Evolutionary conservation across 257 asterid genomes (phyloP), one percentile per base, ranked within the genome.

Genomic region (Ilex asprella): DNA sequence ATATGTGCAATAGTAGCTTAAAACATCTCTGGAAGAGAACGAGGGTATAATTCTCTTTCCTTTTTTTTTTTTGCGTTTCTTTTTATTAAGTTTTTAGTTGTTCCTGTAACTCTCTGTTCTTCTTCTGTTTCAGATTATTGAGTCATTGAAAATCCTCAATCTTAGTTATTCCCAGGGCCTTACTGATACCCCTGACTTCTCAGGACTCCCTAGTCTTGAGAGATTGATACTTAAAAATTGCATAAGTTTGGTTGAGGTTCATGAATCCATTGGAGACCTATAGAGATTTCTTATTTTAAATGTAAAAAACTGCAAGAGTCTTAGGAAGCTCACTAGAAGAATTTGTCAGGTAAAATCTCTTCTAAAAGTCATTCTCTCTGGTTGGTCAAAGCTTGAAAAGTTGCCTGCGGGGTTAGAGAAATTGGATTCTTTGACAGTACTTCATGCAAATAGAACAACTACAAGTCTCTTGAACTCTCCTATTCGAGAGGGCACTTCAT

Each of bases 231-330:
- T 68, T 30, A 68, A 68, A 55, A 51, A 68, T 31, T 68, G 67
- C 49, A 61, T 61, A n/a, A 68, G 50, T 10, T 68, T 68, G 68
- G 39, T 31, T 39, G 47, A 62, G 63, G 31, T 68, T 47, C 73
- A 68, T 61, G 73, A 68, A 44, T 68, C 73, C 30, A 46, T 68
- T 61, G 51, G 61, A 39, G 31, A 56, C 31, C 66, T 68, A 3
- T 58, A 30, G 10, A 30, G 39, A 16, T 41, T 55, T 29, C 57
- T 68, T 27, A 14, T 52, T 62, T 27, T 69, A 30, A 56, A 69
- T 55, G 39, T 69, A 16, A 39, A 31, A 63, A 58, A 44, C 49
- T 56, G 74, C 67, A 56, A 21, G 54, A 46, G 56, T 58, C 59
- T 63, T 39, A 21, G 57, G 51, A 39, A 15, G 11, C 62, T 69